Percentiles rank a stretch among this genome's conserved stretches.
Conservation (phyloP, 306 rosid genomes). For the Echinosophora koreensis region DNA sequence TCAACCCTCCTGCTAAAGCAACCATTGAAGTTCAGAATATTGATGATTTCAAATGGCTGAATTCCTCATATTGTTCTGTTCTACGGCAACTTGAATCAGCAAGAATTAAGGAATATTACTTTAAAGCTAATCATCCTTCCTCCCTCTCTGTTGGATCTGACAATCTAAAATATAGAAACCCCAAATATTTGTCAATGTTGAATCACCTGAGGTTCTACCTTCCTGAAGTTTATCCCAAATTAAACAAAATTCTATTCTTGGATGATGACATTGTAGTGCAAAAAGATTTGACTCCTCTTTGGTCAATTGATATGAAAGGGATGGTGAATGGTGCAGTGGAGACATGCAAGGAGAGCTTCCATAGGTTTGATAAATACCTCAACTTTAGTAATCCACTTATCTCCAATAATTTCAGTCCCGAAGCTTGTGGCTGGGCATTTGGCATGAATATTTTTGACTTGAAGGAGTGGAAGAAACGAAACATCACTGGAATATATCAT, state of each 20-base stretch:
- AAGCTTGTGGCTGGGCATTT: constrained; percentile 99
- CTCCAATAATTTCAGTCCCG: constrained; percentile 82
- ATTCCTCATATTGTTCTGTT: constrained; percentile 97
- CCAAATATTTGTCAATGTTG: constrained; percentile 93
- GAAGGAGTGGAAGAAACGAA: constrained; percentile 92
- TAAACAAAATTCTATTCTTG: constrained; percentile 89
- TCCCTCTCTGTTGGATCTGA: constrained; percentile 86
- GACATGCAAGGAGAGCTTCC: constrained; percentile 99
- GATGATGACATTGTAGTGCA: constrained; percentile 98
- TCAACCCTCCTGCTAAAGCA: constrained; percentile 81
- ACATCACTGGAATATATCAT: constrained; percentile 94
- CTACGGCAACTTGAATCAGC: constrained; percentile 95
- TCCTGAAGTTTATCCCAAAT: constrained; percentile 92
- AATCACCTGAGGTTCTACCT: constrained; percentile 96
- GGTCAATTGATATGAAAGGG: constrained; percentile 89
- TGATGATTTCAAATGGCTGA: constrained; percentile 96
- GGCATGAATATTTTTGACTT: constrained; percentile 97
- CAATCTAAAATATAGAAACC: constrained; percentile 91
- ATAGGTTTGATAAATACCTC: constrained; percentile 96
- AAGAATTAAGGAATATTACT: constrained; percentile 91
- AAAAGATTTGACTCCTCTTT: constrained; percentile 89
- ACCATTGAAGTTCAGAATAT: constrained; percentile 83
- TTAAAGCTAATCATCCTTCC: constrained; percentile 91
- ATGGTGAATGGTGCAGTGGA: constrained; percentile 99
- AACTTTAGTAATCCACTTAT: constrained; percentile 89